phyloP scores from a whole-genome alignment of 257 asterid genomes.

The Cruciata laevipes region DNA sequence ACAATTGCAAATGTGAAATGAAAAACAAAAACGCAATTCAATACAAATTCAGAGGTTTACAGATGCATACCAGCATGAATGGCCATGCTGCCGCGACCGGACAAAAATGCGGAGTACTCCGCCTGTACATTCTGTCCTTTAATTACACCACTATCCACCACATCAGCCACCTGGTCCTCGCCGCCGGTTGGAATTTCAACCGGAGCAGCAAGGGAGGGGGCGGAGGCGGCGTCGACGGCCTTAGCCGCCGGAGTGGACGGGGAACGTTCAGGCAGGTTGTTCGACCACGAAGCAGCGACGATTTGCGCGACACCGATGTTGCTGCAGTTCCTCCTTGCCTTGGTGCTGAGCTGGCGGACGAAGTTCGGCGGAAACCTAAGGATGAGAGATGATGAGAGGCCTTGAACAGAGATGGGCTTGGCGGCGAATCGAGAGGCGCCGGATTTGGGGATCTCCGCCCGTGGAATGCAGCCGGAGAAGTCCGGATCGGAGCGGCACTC shows the following conservation, averaged over 20 bases:
- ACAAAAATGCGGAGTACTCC: slow-evolving; percentile 59
- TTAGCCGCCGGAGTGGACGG: slow-evolving; percentile 45
- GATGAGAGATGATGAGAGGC: slow-evolving; percentile 61
- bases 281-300: slow-evolving; percentile 96
- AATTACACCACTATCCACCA: slow-evolving; percentile 23
- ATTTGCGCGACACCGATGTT: slow-evolving; percentile 96
- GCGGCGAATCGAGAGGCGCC: slow-evolving; percentile 33
- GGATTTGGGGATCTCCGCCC: slow-evolving; percentile 38
- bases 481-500: slow-evolving; percentile 89
- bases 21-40: neutral
- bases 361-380: slow-evolving; percentile 84
- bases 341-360: slow-evolving; percentile 88
- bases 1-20: neutral
- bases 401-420: slow-evolving; percentile 27
- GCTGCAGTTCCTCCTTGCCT: slow-evolving; percentile 93
- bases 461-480: slow-evolving; percentile 35
- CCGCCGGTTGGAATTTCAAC: slow-evolving; percentile 34
- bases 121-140: slow-evolving; percentile 43
- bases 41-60: neutral
- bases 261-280: slow-evolving; percentile 33
- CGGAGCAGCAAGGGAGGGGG: slow-evolving; percentile 38
- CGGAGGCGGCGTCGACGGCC: slow-evolving; percentile 52
- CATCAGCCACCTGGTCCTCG: slow-evolving; percentile 35
- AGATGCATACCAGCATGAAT: slow-evolving; percentile 75
- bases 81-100: slow-evolving; percentile 75